Percentiles rank a stretch among this genome's conserved stretches.
phyloP scores from a whole-genome alignment of 2,329 filamentous ascomycete genomes.

The Colletotrichum kahawae region DNA sequence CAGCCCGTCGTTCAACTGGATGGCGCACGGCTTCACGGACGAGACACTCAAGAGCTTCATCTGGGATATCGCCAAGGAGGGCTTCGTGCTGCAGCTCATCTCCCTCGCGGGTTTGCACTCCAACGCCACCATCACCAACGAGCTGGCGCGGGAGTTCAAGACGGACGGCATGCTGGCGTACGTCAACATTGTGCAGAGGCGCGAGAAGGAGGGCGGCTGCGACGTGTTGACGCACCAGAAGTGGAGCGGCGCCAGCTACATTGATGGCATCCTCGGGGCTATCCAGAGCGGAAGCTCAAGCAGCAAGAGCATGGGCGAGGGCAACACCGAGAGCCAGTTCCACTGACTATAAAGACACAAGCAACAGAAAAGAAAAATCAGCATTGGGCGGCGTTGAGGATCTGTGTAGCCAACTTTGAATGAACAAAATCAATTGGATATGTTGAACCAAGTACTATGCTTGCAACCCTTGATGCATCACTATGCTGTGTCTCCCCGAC shows the following conservation, averaged over 20 bases:
- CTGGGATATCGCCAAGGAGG: constrained; percentile 93
- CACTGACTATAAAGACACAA: constrained; percentile 26
- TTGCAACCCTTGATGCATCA: neutral
- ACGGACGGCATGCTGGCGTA: constrained; percentile 96
- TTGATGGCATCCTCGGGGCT: constrained; percentile 87
- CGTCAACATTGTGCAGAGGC: constrained; percentile 87
- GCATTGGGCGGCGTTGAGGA: constrained; percentile 20
- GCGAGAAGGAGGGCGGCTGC: constrained; percentile 88
- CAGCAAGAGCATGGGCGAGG: constrained; percentile 92
- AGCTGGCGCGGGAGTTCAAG: constrained; percentile 84
- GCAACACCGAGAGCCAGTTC: constrained; percentile 83
- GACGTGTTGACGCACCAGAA: constrained; percentile 97
- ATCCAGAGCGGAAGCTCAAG: constrained; percentile 92
- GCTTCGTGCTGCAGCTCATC: constrained; percentile 74
- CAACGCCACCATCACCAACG: constrained; percentile 68
- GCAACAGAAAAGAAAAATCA: neutral
- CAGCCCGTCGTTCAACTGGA: constrained; percentile 98
- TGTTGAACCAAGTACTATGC: neutral
- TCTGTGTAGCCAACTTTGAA: neutral
- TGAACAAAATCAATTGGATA: neutral
- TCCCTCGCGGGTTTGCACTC: constrained; percentile 71
- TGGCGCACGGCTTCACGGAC: constrained; percentile 88
- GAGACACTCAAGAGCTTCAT: constrained; percentile 87
- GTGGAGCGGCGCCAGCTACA: constrained; percentile 73
- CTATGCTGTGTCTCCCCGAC: neutral